Conservation (phyloP, 2,329 filamentous ascomycete genomes). For the Neophaeococcomyces mojaviensis region DNA sequence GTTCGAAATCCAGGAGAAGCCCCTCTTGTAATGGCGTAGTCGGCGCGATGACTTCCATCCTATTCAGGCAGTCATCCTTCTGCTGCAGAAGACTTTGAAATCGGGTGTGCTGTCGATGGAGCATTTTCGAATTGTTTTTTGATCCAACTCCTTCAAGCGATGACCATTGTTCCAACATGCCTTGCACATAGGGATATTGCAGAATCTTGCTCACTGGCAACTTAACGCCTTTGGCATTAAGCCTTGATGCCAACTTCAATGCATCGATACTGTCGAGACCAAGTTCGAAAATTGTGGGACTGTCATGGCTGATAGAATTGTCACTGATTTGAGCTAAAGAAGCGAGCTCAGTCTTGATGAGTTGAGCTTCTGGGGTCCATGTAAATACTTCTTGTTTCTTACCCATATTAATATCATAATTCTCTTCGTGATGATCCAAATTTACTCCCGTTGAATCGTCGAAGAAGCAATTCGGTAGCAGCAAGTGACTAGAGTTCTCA, state of each 20-base stretch:
- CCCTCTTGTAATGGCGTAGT: constrained; percentile 79
- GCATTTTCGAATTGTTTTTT: constrained; percentile 22
- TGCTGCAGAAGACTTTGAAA: constrained; percentile 28
- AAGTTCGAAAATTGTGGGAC: constrained; percentile 64
- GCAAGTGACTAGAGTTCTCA: background rate
- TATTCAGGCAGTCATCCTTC: constrained; percentile 29
- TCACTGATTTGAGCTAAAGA: constrained; percentile 49
- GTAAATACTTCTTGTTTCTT: background rate
- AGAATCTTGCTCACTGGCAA: constrained; percentile 72
- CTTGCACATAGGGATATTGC: constrained; percentile 59
- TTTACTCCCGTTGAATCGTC: background rate
- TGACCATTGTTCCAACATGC: constrained; percentile 40
- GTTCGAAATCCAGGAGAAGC: constrained; percentile 59
- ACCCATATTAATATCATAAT: background rate
- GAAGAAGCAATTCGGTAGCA: background rate
- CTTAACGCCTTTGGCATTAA: constrained; percentile 53
- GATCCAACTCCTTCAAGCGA: constrained; percentile 1
- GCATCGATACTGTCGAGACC: constrained; percentile 89
- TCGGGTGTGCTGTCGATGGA: constrained; percentile 4
- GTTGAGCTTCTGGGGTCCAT: background rate
- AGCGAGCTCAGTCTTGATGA: constrained; percentile 56
- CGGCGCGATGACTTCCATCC: constrained; percentile 58
- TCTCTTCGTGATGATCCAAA: background rate
- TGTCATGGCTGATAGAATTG: constrained; percentile 47
- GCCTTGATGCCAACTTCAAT: constrained; percentile 70